Base-by-base conservation (phyloP, 2,329 filamentous ascomycete genomes). In the Phaeosphaeriaceae sp. region DNA sequence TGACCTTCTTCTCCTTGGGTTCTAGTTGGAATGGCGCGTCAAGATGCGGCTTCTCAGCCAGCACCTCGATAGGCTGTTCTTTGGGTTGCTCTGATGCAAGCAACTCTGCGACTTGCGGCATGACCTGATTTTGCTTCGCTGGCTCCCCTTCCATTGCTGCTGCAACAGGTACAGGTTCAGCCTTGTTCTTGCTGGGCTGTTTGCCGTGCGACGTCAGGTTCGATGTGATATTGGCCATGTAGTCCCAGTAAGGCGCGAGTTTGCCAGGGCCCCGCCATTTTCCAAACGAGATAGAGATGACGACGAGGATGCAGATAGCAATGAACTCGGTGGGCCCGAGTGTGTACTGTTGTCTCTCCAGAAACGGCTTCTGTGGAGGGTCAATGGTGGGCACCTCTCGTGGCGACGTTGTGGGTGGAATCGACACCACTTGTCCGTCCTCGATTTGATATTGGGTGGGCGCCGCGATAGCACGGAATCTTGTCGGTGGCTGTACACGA, bases 1-100 rank as follows among this genome's bases (percentile, higher is more conserved):
- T 72, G 11, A 74, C 73, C 52, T 71, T 74, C 60, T 70, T 71
- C 58, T 76, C 70, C 45, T 74, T 71, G 31, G 41, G 48, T 20
- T 76, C 71, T 10, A 53, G 58, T 17, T 53, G 51, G 33, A 59
- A 41, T 24, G 58, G 48, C 7, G 45, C 27, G 4, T 62, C 56
- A 10, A 51, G 31, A 22, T 54, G 41, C 15, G 47, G 55, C 51
- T 67, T 45, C 11, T 55, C 53, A 15, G 36, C 20, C 20, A 27
- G 6, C 3, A 2, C 59, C 15, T 58, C 54, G 41, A 46, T 22
- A 7, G 24, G 47, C 19, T 57, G 31, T n/a, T 53, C 51, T 17
- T 41, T n/a, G 7, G 49, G 45, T 46, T 61, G 55, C 41, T 62
- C 46, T 13, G 52, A 10, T 40, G 33, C 24, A 10, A 25, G 40